Conservation (phyloP, 768 basidiomycete species). For the Hypsizygus marmoreus region DNA sequence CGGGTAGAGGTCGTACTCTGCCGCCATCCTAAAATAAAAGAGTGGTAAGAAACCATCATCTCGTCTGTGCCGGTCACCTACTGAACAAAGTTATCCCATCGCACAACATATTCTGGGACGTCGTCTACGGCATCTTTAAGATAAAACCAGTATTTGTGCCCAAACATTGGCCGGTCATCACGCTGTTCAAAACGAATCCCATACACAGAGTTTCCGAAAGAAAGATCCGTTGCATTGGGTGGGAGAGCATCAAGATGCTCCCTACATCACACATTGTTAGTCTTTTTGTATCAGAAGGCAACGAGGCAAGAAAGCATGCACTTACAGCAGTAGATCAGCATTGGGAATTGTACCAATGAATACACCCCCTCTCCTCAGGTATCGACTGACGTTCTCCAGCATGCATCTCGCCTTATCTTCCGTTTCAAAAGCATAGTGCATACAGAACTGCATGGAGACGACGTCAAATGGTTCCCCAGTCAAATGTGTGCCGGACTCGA, state of each 20-base stretch:
- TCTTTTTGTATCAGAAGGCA: slow-evolving; percentile 4
- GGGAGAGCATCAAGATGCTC: slow-evolving; percentile 73
- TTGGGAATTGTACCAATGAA: slow-evolving; percentile 98
- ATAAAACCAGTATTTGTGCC: slow-evolving; percentile 93
- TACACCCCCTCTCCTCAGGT: slow-evolving; percentile 82
- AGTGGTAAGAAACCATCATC: too few relatives aligned
- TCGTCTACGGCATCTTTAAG: slow-evolving; percentile 94
- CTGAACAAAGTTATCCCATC: slow-evolving; percentile 91
- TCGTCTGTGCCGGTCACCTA: too few relatives aligned
- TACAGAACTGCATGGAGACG: slow-evolving; percentile 99
- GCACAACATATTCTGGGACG: slow-evolving; percentile 96
- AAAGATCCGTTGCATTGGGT: slow-evolving; percentile 62
- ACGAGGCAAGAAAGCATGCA: slow-evolving; percentile 19
- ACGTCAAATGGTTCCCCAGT: slow-evolving; percentile 76
- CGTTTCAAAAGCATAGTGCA: slow-evolving; percentile 99
- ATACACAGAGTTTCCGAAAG: slow-evolving; percentile 92
- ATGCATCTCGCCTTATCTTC: slow-evolving; percentile 84
- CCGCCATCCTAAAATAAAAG: slow-evolving; percentile 63
- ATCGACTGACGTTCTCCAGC: slow-evolving; percentile 85
- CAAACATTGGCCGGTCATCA: slow-evolving; percentile 64
- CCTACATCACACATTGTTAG: slow-evolving; percentile 41
- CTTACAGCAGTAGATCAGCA: slow-evolving; percentile 80
- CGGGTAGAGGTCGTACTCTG: slow-evolving; percentile 73
- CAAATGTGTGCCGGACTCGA: slow-evolving; percentile 9
- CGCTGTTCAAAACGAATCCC: slow-evolving; percentile 83